A percentile compares a stretch with the other conserved stretches of the same genome.
phyloP scores from a whole-genome alignment of 345 rosid genomes.

The Syzygium oleosum region DNA sequence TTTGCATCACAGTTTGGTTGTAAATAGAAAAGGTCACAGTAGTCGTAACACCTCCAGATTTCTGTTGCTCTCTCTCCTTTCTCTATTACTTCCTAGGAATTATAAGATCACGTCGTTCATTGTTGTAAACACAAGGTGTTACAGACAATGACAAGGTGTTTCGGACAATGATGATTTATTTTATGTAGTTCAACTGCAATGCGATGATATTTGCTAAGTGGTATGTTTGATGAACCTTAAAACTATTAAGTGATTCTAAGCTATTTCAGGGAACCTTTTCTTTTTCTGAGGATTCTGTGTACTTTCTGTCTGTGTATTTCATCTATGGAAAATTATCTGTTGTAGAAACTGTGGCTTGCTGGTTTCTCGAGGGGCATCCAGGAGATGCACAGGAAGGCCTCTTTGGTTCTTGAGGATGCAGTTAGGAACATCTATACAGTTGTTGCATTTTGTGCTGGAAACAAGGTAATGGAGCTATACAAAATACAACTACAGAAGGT shows the following conservation, averaged over 20 bases:
- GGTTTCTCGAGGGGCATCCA: constrained; percentile 99
- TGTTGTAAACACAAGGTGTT: neutral
- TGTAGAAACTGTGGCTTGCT: constrained; percentile 98
- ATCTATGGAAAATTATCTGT: neutral
- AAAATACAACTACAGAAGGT: constrained; percentile 72
- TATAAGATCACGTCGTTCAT: neutral
- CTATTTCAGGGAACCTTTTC: neutral
- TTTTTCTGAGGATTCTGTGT: neutral
- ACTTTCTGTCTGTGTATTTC: neutral
- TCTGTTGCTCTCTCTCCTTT: neutral
- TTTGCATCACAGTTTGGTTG: neutral
- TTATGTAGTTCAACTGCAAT: neutral
- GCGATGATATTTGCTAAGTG: neutral
- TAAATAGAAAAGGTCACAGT: neutral
- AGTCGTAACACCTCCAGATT: neutral
- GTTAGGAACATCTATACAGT: constrained; percentile 98
- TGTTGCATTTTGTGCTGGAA: constrained; percentile 98
- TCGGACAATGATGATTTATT: neutral
- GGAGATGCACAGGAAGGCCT: constrained; percentile 99
- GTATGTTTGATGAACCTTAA: neutral
- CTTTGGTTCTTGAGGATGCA: constrained; percentile 98
- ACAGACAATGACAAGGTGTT: neutral
- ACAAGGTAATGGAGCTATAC: constrained; percentile 98
- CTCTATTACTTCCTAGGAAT: neutral
- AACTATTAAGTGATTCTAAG: neutral